phyloP scores from a whole-genome alignment of 2,329 filamentous ascomycete species.

The Sporothrix protearum region DNA sequence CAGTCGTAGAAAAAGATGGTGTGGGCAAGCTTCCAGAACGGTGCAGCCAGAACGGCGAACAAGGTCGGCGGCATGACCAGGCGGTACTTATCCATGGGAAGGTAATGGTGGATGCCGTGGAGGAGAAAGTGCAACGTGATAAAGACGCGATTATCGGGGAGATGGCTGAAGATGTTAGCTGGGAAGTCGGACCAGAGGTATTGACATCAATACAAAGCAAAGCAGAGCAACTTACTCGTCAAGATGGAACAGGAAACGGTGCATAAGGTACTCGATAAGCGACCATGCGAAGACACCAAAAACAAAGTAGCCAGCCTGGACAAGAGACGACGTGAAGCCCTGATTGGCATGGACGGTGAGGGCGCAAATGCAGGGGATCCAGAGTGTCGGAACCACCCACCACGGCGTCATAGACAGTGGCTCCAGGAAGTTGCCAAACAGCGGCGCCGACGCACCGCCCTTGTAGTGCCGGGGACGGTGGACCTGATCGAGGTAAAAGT shows the following conservation, averaged over 20 bases:
- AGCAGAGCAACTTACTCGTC: constrained; percentile 65
- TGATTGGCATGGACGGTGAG: constrained; percentile 63
- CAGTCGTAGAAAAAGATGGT: constrained; percentile 78
- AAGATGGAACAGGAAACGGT: constrained; percentile 89
- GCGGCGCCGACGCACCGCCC: constrained; percentile 82
- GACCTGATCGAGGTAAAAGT: constrained; percentile 96
- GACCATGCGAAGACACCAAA: constrained; percentile 80
- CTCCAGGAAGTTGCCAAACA: constrained; percentile 98
- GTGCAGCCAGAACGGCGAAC: constrained; percentile 76
- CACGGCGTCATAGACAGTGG: constrained; percentile 93
- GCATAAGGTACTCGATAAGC: constrained; percentile 81
- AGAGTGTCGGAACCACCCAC: constrained; percentile 81
- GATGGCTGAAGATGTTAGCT: constrained; percentile 53
- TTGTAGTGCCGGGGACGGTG: constrained; percentile 95
- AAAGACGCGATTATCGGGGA: constrained; percentile 86
- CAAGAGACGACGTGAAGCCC: constrained; percentile 52
- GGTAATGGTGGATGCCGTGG: constrained; percentile 95
- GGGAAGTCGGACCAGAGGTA: background rate
- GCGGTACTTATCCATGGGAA: constrained; percentile 98
- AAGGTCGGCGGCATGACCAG: constrained; percentile 95
- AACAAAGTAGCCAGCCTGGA: constrained; percentile 60
- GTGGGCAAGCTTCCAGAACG: constrained; percentile 92
- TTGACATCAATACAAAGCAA: background rate
- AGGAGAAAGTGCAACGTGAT: constrained; percentile 88
- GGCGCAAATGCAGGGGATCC: constrained; percentile 77